Evolutionary conservation across 2,329 filamentous ascomycete genomes (phyloP).

Genomic region (Chalaropsis thielavioides): DNA sequence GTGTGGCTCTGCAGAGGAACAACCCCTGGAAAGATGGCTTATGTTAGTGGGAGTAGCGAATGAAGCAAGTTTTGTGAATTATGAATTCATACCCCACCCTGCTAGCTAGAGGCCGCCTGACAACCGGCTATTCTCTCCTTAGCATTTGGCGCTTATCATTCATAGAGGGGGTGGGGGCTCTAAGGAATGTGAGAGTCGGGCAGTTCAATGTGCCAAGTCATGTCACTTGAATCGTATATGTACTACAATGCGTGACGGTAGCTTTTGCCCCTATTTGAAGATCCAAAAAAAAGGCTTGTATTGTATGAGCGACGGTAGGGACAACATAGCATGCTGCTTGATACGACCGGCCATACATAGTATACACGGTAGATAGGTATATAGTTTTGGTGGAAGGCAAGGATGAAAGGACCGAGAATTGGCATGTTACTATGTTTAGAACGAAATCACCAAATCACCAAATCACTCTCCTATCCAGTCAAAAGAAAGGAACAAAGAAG

Average conservation of each 20-base stretch:
- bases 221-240: neutral
- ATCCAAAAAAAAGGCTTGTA: neutral
- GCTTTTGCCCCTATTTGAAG: neutral
- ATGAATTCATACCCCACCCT: neutral
- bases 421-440: conserved; percentile 3
- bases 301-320: neutral
- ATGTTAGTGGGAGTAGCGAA: neutral
- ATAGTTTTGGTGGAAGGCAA: neutral
- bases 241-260: neutral
- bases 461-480: neutral
- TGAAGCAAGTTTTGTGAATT: neutral
- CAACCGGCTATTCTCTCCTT: neutral
- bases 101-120: neutral
- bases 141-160: neutral
- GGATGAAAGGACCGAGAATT: neutral
- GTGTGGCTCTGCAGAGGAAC: neutral
- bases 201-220: neutral
- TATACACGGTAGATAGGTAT: neutral
- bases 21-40: neutral
- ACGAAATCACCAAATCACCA: neutral
- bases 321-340: neutral
- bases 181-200: neutral
- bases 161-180: neutral
- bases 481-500: neutral
- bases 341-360: neutral